A percentile compares a stretch with the other conserved stretches of the same genome.
phyloP scores from a whole-genome alignment of 345 rosid genomes.

The Ceriops decandra region DNA sequence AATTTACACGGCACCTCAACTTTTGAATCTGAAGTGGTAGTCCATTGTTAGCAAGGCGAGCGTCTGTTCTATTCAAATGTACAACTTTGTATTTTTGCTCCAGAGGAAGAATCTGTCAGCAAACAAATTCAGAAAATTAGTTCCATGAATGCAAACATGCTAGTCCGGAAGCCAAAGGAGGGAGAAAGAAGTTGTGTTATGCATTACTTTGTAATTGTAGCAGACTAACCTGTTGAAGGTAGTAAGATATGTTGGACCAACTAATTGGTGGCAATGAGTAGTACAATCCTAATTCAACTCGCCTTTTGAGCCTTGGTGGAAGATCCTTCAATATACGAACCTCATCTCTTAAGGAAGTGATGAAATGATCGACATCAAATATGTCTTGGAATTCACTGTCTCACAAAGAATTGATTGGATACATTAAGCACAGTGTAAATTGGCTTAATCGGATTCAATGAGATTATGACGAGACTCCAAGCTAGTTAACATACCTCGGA shows the following conservation, averaged over 20 bases:
- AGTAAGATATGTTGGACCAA: slow-evolving; percentile 91
- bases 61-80: slow-evolving; percentile 82
- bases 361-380: slow-evolving; percentile 87
- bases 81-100: slow-evolving; percentile 76
- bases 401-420: slow-evolving; percentile 18
- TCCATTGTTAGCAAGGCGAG: slow-evolving; percentile 86
- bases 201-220: neutral
- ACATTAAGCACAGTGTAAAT: slow-evolving; percentile 8
- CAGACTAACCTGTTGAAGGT: slow-evolving; percentile 57
- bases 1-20: slow-evolving; percentile 87
- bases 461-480: neutral
- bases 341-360: slow-evolving; percentile 81
- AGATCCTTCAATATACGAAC: slow-evolving; percentile 79
- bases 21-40: slow-evolving; percentile 78
- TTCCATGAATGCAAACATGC: neutral
- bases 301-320: slow-evolving; percentile 73
- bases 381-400: slow-evolving; percentile 91
- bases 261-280: slow-evolving; percentile 78
- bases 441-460: neutral
- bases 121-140: slow-evolving; percentile 15
- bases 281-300: slow-evolving; percentile 64
- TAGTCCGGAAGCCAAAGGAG: neutral
- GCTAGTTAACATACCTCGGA: slow-evolving; percentile 53
- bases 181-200: slow-evolving; percentile 2
- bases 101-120: slow-evolving; percentile 83